These are phyloP conservation scores for Patellifolia procumbens DNA, from an alignment of 179 eudicot species.

Conservation along the genomic window DNA sequence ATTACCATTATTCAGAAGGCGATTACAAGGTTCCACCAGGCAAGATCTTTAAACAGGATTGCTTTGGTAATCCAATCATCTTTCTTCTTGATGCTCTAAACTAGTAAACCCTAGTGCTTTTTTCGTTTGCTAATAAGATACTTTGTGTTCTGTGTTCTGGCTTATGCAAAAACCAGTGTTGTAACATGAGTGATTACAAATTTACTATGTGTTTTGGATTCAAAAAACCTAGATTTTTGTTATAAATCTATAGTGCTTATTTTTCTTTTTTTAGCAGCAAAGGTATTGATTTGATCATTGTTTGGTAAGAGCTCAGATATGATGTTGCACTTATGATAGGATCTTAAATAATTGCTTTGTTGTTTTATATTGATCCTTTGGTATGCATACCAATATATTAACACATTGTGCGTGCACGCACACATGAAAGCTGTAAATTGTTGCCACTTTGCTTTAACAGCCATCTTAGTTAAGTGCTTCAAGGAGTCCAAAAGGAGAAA, in stretches of 20 bases:
- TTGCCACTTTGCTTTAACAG: too few species aligned
- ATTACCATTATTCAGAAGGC: slow-evolving; percentile 81
- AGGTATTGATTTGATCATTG: neutral
- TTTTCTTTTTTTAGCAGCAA: neutral
- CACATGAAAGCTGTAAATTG: neutral
- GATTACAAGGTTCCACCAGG: slow-evolving; percentile 97
- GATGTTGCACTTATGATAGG: neutral
- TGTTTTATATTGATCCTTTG: neutral
- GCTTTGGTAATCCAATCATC: slow-evolving; percentile 39
- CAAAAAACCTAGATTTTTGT: neutral
- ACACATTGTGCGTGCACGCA: neutral
- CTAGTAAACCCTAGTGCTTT: neutral
- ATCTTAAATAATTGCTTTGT: neutral
- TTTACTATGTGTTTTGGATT: neutral
- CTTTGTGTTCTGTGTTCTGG: neutral
- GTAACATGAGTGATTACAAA: neutral
- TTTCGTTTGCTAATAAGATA: neutral
- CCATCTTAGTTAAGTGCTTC: neutral
- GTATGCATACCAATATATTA: neutral
- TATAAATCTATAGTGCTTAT: neutral
- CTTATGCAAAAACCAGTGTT: neutral
- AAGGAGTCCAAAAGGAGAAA: neutral
- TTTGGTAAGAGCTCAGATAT: neutral
- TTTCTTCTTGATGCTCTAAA: slow-evolving; percentile 21
- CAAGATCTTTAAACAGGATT: slow-evolving; percentile 51